Base-by-base conservation (phyloP, 768 basidiomycete species). In the Tephrocybe sp. region DNA sequence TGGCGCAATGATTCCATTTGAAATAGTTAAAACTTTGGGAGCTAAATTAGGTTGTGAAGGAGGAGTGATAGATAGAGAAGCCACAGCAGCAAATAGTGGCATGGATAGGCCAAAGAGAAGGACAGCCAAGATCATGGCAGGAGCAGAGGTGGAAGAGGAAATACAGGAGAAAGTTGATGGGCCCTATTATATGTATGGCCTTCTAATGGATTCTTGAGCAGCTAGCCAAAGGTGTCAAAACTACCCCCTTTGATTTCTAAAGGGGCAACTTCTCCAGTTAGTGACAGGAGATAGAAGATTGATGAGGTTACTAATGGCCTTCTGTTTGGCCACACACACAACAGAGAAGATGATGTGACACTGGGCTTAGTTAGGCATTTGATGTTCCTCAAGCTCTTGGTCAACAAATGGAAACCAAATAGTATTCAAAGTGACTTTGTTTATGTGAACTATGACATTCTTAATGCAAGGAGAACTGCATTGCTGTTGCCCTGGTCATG, bases 1-100 rank as follows among this genome's bases (percentile, higher is more conserved):
- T 32, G 62, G 64, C 2, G 64, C 51, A 41, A 65, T 55, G n/a
- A 56, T 45, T 18, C 56, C 51, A 24, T 65, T 65, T 12, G 54
- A 55, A 17, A 65, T 50, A n/a, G 45, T 55, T 34, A 65, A 49
- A 4, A 47, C 48, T 24, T 56, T 53, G 3, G 40, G 38, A 12
- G 61, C 55, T 20, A 56, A 53, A 23, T 54, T 51, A 6, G 57
- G 56, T 4, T 57, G 52, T 6, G 34, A 48, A 48, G 41, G 47
- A 20, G 45, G 44, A 3, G 20, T 32, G n/a, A 49, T 42, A 43
- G 17, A 15, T 3, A 65, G 59, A 21, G 51, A 56, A 2, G 39
- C 37, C 37, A 50, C 45, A 32, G 18, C 46, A 26, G 21, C 40
- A 20, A 53, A 45, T 38, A 53, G 45, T 21, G 51, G 46, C 12